Conservation (phyloP, 768 basidiomycete genomes). For the Daedaleopsis sinensis region DNA sequence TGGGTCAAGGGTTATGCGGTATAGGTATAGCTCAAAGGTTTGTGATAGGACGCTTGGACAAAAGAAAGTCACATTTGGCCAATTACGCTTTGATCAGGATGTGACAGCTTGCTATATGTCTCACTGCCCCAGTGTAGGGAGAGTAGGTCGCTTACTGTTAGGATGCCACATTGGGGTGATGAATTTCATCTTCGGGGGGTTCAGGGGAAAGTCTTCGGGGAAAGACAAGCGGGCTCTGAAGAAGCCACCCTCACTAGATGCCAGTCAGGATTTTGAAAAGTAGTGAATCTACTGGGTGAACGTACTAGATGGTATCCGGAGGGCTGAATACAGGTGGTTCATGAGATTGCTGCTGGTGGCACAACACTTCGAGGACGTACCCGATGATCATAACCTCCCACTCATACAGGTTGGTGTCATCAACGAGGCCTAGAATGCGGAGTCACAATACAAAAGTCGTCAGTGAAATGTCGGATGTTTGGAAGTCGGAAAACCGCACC, state of each 20-base stretch:
- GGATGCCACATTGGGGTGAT: constrained; percentile 97
- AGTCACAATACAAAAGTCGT: constrained; percentile 14
- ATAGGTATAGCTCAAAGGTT: too few species aligned
- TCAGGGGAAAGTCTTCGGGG: constrained; percentile 86
- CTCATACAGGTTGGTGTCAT: constrained; percentile 92
- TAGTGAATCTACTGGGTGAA: constrained; percentile 10
- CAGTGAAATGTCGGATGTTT: constrained; percentile 9
- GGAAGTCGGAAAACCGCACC: constrained; percentile 43
- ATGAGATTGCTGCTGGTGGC: neutral
- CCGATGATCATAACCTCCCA: constrained; percentile 98
- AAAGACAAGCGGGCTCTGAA: constrained; percentile 91
- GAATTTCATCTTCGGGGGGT: constrained; percentile 96
- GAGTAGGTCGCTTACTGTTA: constrained; percentile 81
- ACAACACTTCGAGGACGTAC: constrained; percentile 44
- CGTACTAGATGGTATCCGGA: constrained; percentile 90
- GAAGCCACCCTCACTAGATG: constrained; percentile 90
- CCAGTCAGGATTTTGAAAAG: constrained; percentile 13
- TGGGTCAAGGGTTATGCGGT: too few species aligned
- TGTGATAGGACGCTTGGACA: too few species aligned
- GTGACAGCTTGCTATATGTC: too few species aligned
- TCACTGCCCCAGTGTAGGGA: too few species aligned
- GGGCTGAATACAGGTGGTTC: constrained; percentile 54
- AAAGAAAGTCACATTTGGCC: too few species aligned
- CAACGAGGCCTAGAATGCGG: constrained; percentile 68
- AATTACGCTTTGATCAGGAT: too few species aligned